Conservation (phyloP, 169 alveolate genomes). For the Plasmodium knowlesi region DNA sequence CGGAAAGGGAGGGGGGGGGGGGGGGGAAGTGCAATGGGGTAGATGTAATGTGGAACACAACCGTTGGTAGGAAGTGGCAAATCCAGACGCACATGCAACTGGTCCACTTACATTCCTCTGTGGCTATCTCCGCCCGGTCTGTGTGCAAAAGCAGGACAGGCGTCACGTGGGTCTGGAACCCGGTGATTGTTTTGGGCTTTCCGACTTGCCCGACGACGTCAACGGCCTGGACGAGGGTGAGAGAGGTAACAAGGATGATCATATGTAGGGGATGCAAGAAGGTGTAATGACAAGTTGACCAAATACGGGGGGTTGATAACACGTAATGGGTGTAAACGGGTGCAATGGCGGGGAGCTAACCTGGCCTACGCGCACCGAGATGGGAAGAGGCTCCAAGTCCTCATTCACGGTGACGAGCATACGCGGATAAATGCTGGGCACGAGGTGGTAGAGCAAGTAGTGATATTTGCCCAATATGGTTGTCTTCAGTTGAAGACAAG, state of each 20-base stretch:
- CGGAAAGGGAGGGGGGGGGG: not conserved
- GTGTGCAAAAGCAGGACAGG: slow-evolving; percentile 96
- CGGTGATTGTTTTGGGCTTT: slow-evolving; percentile 96
- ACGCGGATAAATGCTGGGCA: slow-evolving; percentile 93
- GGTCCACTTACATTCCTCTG: slow-evolving; percentile 87
- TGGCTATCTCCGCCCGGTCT: slow-evolving; percentile 95
- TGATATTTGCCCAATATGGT: slow-evolving; percentile 92
- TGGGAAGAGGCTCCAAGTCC: slow-evolving; percentile 92
- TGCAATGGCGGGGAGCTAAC: slow-evolving; percentile 9
- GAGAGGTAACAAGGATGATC: not conserved
- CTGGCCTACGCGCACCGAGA: slow-evolving; percentile 88
- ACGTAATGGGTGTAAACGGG: slow-evolving; percentile 12
- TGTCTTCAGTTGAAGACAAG: slow-evolving; percentile 91
- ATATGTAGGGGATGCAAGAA: not conserved
- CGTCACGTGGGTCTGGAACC: slow-evolving; percentile 98
- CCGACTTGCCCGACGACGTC: slow-evolving; percentile 99
- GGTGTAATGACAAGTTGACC: not conserved
- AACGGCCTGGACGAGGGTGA: slow-evolving; percentile 86
- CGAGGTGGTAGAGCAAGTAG: slow-evolving; percentile 93
- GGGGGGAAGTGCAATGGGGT: not conserved
- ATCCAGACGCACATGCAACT: not conserved
- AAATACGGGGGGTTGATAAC: not conserved
- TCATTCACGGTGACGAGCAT: slow-evolving; percentile 91
- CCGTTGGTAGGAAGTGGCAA: not conserved
- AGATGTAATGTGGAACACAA: slow-evolving; percentile 3